Percentiles rank a stretch among this genome's conserved stretches.
Evolutionary conservation across 108 stramenopile species (phyloP).

Genomic region (Nitzschia sp.): DNA sequence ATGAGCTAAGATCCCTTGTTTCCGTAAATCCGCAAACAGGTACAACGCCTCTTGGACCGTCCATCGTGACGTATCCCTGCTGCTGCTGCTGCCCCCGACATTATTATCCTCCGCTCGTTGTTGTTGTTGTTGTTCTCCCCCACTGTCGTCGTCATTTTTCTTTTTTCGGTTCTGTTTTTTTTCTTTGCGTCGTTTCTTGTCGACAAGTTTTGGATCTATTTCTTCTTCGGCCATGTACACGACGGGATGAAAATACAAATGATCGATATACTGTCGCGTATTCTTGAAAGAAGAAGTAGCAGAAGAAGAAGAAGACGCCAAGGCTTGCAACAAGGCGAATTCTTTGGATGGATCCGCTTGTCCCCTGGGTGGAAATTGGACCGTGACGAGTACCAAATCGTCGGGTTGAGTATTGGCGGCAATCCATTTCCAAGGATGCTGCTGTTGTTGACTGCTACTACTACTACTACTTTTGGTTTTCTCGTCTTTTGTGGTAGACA

Average conservation of each 20-base stretch:
- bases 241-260: not conserved
- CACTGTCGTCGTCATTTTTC: not conserved
- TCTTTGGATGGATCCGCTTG: not conserved
- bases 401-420: not conserved
- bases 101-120: not conserved
- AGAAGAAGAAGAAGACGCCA: not conserved
- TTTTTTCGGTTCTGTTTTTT: not conserved
- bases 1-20: constrained; percentile 7
- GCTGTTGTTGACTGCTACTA: not conserved
- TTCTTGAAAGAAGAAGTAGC: no score
- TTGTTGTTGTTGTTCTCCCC: not conserved
- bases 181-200: not conserved
- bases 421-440: constrained; percentile 5
- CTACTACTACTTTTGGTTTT: not conserved
- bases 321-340: not conserved
- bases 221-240: constrained; percentile 6
- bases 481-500: not conserved
- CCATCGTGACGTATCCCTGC: not conserved
- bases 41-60: not conserved
- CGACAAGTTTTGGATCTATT: not conserved
- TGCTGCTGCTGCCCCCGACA: not conserved
- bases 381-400: not conserved
- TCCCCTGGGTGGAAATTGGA: not conserved
- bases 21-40: not conserved
- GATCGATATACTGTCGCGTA: not conserved